Base-by-base conservation (phyloP, 2,329 filamentous ascomycete species). In the Sphaerostilbella broomeana region DNA sequence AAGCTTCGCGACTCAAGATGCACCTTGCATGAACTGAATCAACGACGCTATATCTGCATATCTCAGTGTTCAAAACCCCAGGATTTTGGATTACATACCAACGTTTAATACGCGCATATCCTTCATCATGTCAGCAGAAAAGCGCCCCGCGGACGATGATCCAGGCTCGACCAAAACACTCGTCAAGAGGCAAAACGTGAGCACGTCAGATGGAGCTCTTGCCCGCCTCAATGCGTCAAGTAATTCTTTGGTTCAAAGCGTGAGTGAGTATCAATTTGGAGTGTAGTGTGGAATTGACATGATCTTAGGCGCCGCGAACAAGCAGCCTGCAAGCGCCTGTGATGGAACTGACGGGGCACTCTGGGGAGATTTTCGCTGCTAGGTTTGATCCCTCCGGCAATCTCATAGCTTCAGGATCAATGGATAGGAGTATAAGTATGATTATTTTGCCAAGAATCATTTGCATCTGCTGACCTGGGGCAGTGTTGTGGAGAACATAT, bases 401-500 rank as follows among this genome's bases (percentile, higher is more conserved):
- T 47, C 73, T 87, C 48, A 92, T 97, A 52, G 92, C 92, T 28
- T 97, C 92, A 2, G 90, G 87, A 7, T 92, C 87, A 10, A 95
- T 95, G 86, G 92, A 98, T 59, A 77, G 89, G 53, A 86, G 81
- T 43, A 92, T 98, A 52, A 72, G 86, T 94, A 68, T 43, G 82
- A 11, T 26, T 5, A 13, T 2, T 6, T 4, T 25, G 9, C 11
- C 26, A 17, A 19, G 15, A n/a, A 5, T 8, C 3, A 15, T 2
- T 10, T 9, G 4, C 4, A 19, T 15, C 27, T 17, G 34, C 53
- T 56, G 33, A 57, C 32, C 17, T 1, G 25, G 6, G 8, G 5
- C 44, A 94, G 86, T 97, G 64, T 75, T 98, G 20, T 98, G 92
- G 92, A 79, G 84, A 54, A 94, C 89, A 2, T 88, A 90, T 46